Base-by-base conservation (phyloP, 768 basidiomycete species). In the Cystobasidium onofrii region DNA sequence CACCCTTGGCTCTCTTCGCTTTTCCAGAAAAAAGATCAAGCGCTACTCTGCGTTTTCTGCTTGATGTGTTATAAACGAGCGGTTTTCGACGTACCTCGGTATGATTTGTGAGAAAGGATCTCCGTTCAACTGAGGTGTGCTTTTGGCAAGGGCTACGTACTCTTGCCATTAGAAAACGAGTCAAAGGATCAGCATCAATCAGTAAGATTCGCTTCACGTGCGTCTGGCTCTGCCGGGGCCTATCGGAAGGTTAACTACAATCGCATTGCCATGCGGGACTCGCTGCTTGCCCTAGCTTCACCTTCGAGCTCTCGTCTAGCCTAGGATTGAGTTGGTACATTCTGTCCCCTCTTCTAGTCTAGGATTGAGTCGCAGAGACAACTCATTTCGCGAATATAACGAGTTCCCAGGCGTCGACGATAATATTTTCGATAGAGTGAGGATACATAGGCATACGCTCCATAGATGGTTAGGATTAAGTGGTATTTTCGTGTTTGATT, bases 21-120 rank as follows among this genome's bases (percentile, higher is more conserved):
- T n/a, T n/a, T 39, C 87, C 86, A 6, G 89, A 77, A 41, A 91
- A 87, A 84, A 89, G 84, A 74, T 89, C 86, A 66, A 92, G 82
- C 23, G 90, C 90, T 39, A 87, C 80, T 78, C 88, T 86, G 91
- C 92, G 78, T 94, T 91, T 82, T 92, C 90, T 13, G 92, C 91
- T n/a, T 86, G 87, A 15, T 86, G 83, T n/a, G 92, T 90, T 33
- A 50, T 20, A 15, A 50, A 7, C n/a, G 46, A 17, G 80, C 81
- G 80, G 90, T 91, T 0, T 90, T 90, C 1, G 91, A 83, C 46
- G 6, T 12, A 20, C n/a, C 46, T 15, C 4, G 46, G 46, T 50
- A 50, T 50, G 46, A 20, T 50, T 20, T 50, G n/a, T 50, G 41
- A 50, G n/a, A n/a, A 7, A 20, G 46, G 10, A 50, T 39, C 90